Evolutionary conservation across 768 basidiomycete species (phyloP).

Genomic region (Lentinula aciculospora): DNA sequence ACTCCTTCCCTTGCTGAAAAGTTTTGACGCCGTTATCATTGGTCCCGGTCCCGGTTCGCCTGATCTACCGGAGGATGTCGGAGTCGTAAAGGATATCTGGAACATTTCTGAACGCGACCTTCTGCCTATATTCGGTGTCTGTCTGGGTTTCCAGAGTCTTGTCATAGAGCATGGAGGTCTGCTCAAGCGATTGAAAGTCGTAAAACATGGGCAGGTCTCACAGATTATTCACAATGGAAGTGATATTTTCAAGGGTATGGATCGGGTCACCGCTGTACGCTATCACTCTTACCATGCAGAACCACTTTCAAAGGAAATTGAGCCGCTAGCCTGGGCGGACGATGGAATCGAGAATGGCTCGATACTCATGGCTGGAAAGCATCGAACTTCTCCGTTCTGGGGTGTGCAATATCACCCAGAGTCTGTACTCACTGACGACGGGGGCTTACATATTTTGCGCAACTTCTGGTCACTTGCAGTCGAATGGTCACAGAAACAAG

Average conservation of each 20-base stretch:
- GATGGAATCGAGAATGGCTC: constrained; percentile 62
- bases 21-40: constrained; percentile 66
- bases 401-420: constrained; percentile 91
- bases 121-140: constrained; percentile 78
- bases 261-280: constrained; percentile 55
- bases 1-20: constrained; percentile 46
- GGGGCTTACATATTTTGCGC: constrained; percentile 58
- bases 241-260: constrained; percentile 58
- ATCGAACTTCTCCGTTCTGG: constrained; percentile 67
- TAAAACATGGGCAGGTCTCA: constrained; percentile 81
- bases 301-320: constrained; percentile 43
- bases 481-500: constrained; percentile 41
- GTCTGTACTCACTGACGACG: constrained; percentile 66
- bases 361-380: constrained; percentile 72
- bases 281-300: constrained; percentile 76
- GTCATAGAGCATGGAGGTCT: constrained; percentile 57
- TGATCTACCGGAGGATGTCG: constrained; percentile 53
- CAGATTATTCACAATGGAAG: constrained; percentile 49
- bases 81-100: constrained; percentile 70
- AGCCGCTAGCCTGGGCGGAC: constrained; percentile 68
- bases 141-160: constrained; percentile 77
- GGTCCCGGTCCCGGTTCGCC: constrained; percentile 85
- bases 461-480: constrained; percentile 75
- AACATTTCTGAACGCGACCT: constrained; percentile 42
- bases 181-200: constrained; percentile 53